These are phyloP conservation scores for Isochrysis galbana DNA, from an alignment of 78 protist species.

Conservation along the genomic window DNA sequence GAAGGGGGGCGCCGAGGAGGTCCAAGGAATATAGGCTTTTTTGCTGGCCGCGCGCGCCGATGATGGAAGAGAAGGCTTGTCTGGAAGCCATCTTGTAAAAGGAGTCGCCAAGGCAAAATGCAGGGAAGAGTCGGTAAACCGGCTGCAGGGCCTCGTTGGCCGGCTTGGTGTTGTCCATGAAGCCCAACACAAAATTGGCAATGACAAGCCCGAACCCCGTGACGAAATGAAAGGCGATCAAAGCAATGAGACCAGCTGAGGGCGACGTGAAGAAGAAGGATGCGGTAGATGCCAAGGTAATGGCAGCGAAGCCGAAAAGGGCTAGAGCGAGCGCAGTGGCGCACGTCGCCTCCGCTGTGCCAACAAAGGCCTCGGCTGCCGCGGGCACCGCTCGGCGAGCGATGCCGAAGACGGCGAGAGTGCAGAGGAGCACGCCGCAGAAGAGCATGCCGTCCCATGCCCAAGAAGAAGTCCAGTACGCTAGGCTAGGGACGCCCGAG, in stretches of 20 bases:
- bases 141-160: not conserved
- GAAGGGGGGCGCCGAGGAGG: not conserved
- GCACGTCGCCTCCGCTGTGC: not conserved
- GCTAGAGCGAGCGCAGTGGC: conserved; percentile 15
- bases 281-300: conserved; percentile 35
- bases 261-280: conserved; percentile 24
- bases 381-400: not conserved
- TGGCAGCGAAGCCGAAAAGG: conserved; percentile 21
- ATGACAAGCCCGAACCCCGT: conserved; percentile 37
- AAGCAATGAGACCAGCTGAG: conserved; percentile 20
- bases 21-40: no score
- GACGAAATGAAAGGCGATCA: not conserved
- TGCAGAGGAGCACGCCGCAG: not conserved
- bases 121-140: conserved; percentile 21
- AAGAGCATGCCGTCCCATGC: conserved; percentile 51
- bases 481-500: conserved; percentile 35
- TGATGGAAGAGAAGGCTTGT: not conserved
- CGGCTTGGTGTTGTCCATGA: not conserved
- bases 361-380: not conserved
- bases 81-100: not conserved
- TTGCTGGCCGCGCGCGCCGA: not conserved
- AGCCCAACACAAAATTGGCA: not conserved
- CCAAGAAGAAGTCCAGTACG: conserved; percentile 40
- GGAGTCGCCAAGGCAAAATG: conserved; percentile 42
- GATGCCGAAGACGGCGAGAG: conserved; percentile 4